Evolutionary conservation across 129 eudicot genomes (phyloP), one percentile per base, ranked within the genome.

Genomic region (Calendula officinalis): DNA sequence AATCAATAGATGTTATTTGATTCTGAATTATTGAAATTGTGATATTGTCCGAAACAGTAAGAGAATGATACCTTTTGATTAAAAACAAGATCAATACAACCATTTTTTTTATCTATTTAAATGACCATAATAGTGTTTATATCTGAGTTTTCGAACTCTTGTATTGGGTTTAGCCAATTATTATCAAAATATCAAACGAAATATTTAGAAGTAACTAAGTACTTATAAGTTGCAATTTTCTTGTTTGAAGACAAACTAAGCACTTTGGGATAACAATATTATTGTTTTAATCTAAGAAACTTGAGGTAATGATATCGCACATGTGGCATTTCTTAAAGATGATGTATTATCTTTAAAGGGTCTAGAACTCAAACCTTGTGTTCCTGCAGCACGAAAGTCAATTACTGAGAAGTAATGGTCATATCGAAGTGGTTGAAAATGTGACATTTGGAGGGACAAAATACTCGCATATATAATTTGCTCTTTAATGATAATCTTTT

Each of bases 401-500:
- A 62, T 77, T 11, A 57, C 53, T 6, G 90, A 85, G 13, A 89
- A 84, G 61, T 85, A 80, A 67, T 43, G 47, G 77, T 73, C 33
- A 89, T 85, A 77, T 94, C 96, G 0, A 85, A 85, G 78, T 89
- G 94, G 94, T 75, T 89, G 82, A 89, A 82, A 80, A 73, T 89
- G 90, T 89, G 80, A 85, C 61, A 62, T 10, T 50, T 41, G 12
- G 59, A 11, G 38, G 43, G 32, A 45, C 42, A 34, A 40, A 42
- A 56, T 32, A 14, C 55, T 8, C 47, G 11, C 37, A 13, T n/a
- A n/a, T n/a, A n/a, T n/a, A 51, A 38, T 40, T 59, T 14, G 7
- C 10, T n/a, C n/a, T n/a, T n/a, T n/a, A n/a, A n/a, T n/a, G n/a
- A n/a, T n/a, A n/a, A n/a, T 39, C 38, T 33, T 39, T 60, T 17